phyloP scores from a whole-genome alignment of 768 basidiomycete species.

The Lactarius sp. region DNA sequence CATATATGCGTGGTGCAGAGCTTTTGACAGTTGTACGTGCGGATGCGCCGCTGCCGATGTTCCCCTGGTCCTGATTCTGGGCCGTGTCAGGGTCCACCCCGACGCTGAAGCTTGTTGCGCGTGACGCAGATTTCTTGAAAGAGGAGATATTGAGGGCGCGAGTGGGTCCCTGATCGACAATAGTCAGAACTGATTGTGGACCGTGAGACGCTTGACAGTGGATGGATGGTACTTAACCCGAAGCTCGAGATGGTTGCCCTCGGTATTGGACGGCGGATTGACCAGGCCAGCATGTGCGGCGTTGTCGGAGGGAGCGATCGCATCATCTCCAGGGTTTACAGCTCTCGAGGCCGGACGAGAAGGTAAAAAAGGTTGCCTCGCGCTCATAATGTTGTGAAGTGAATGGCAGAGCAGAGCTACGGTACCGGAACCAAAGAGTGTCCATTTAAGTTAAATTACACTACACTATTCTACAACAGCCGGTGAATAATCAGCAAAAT shows the following conservation, averaged over 20 bases:
- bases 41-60: not conserved
- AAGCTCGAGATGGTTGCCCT: not conserved
- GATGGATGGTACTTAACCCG: not conserved
- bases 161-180: not conserved
- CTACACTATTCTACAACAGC: conserved; percentile 16
- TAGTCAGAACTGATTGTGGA: not conserved
- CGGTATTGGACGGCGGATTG: not conserved
- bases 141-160: conserved; percentile 15
- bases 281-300: not conserved
- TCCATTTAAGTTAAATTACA: not conserved
- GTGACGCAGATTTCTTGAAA: conserved; percentile 9
- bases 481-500: conserved; percentile 13
- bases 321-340: conserved; percentile 2
- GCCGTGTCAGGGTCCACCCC: not conserved
- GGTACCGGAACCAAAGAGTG: no score
- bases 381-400: conserved; percentile 8
- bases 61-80: not conserved
- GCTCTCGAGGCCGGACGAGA: conserved; percentile 18
- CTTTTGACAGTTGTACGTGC: conserved; percentile 1
- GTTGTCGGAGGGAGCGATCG: not conserved
- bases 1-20: conserved; percentile 19
- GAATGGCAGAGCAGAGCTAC: no score
- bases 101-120: not conserved
- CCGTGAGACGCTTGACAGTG: not conserved
- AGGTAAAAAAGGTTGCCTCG: conserved; percentile 21